phyloP scores from a whole-genome alignment of 2,329 filamentous ascomycete genomes.

The Didymella sp. region DNA sequence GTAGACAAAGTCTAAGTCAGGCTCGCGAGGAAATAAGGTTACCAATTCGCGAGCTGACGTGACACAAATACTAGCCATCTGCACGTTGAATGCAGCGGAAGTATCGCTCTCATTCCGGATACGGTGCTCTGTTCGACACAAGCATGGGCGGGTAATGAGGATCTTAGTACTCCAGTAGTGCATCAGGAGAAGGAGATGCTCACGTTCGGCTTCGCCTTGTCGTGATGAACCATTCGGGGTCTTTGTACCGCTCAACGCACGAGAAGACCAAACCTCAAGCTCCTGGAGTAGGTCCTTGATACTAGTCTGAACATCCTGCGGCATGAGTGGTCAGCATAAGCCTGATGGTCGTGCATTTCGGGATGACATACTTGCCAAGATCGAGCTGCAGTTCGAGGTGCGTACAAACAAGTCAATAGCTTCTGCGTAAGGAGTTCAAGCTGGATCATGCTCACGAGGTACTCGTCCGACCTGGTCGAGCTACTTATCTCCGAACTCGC shows the following conservation, averaged over 20 bases:
- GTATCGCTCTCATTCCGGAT: conserved; percentile 28
- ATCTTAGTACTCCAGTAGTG: conserved; percentile 44
- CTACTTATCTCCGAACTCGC: background rate
- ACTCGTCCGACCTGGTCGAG: conserved; percentile 3
- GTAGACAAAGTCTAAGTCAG: conserved; percentile 39
- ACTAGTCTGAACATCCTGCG: conserved; percentile 37
- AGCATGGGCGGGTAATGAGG: conserved; percentile 47
- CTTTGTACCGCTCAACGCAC: conserved; percentile 18
- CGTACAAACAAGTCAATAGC: conserved; percentile 45
- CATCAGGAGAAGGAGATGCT: conserved; percentile 33
- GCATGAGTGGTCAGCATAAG: conserved; percentile 7
- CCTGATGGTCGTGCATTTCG: background rate
- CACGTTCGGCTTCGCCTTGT: conserved; percentile 14
- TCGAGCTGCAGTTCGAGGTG: conserved; percentile 38
- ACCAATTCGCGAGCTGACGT: conserved; percentile 43
- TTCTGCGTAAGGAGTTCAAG: conserved; percentile 45
- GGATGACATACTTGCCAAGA: conserved; percentile 44
- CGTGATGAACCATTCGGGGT: background rate
- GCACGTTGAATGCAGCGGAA: conserved; percentile 44
- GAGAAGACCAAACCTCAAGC: conserved; percentile 43
- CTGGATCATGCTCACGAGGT: conserved; percentile 25
- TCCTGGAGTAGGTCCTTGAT: conserved; percentile 40
- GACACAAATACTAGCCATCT: conserved; percentile 44
- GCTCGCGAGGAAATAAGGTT: conserved; percentile 42
- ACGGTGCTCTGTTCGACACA: conserved; percentile 41